Conservation (phyloP, 176 grass and related monocot species). For the Ampelocalamus luodianensis region DNA sequence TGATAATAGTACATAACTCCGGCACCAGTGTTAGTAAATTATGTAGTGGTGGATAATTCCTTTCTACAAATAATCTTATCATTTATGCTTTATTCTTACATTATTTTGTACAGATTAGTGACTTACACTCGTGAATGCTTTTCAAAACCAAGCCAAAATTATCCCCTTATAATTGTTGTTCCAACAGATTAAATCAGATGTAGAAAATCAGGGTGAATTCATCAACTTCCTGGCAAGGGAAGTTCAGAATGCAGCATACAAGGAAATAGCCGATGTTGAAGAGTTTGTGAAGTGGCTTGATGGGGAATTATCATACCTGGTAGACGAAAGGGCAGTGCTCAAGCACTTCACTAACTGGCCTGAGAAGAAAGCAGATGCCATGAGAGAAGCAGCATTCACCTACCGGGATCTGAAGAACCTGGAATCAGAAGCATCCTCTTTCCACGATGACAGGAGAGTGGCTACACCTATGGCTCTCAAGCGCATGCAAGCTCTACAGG, state of each 20-base stretch:
- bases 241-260: slow-evolving; percentile 79
- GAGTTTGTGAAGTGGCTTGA: slow-evolving; percentile 99
- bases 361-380: slow-evolving; percentile 95
- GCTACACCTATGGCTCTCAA: slow-evolving; percentile 71
- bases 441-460: slow-evolving; percentile 77
- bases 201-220: slow-evolving; percentile 89
- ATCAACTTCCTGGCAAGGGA: slow-evolving; percentile 81
- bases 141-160: slow-evolving; percentile 33
- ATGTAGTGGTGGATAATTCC: slow-evolving; percentile 14
- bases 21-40: not conserved
- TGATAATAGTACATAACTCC: not conserved
- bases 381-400: slow-evolving; percentile 94
- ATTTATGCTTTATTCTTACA: slow-evolving; percentile 25
- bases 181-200: slow-evolving; percentile 95
- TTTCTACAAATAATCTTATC: not conserved
- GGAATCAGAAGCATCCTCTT: slow-evolving; percentile 73
- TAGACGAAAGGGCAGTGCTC: slow-evolving; percentile 98
- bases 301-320: slow-evolving; percentile 89
- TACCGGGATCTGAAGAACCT: slow-evolving; percentile 90
- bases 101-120: slow-evolving; percentile 28
- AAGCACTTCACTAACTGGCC: slow-evolving; percentile 97
- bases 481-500: slow-evolving; percentile 82
- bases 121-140: slow-evolving; percentile 5
- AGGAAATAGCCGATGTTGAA: slow-evolving; percentile 87
- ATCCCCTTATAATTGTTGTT: slow-evolving; percentile 23